phyloP scores from a whole-genome alignment of 2,329 filamentous ascomycete genomes.

The Ambrosiella xylebori region DNA sequence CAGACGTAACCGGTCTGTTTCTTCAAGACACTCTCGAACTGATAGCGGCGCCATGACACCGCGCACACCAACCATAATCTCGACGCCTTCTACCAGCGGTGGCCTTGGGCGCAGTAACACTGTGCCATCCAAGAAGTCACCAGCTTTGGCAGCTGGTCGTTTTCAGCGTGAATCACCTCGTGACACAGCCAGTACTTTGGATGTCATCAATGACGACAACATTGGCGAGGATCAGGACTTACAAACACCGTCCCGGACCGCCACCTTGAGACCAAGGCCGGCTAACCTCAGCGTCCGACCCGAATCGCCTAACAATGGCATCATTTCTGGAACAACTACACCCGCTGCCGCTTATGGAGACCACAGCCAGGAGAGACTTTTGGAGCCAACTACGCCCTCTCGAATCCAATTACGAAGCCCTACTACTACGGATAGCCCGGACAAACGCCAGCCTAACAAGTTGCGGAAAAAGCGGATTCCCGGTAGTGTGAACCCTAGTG shows the following conservation, averaged over 20 bases:
- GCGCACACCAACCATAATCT: conserved; percentile 20
- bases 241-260: background rate
- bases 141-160: conserved; percentile 48
- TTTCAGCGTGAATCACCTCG: conserved; percentile 31
- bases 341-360: conserved; percentile 21
- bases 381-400: conserved; percentile 24
- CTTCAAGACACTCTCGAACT: conserved; percentile 41
- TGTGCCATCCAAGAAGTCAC: conserved; percentile 77
- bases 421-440: conserved; percentile 34
- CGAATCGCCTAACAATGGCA: conserved; percentile 16
- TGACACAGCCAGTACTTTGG: conserved; percentile 7
- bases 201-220: conserved; percentile 10
- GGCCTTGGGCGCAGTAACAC: conserved; percentile 60
- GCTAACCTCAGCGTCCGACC: background rate
- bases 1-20: conserved; percentile 78
- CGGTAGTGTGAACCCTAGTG: conserved; percentile 64
- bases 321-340: conserved; percentile 18
- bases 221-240: background rate
- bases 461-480: conserved; percentile 72
- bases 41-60: conserved; percentile 10
- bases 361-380: conserved; percentile 30
- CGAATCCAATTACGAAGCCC: conserved; percentile 44
- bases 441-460: conserved; percentile 69
- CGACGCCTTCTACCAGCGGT: conserved; percentile 36
- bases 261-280: conserved; percentile 4